Base-by-base conservation (phyloP, 2,329 filamentous ascomycete genomes). In the Colletotrichum navitas region DNA sequence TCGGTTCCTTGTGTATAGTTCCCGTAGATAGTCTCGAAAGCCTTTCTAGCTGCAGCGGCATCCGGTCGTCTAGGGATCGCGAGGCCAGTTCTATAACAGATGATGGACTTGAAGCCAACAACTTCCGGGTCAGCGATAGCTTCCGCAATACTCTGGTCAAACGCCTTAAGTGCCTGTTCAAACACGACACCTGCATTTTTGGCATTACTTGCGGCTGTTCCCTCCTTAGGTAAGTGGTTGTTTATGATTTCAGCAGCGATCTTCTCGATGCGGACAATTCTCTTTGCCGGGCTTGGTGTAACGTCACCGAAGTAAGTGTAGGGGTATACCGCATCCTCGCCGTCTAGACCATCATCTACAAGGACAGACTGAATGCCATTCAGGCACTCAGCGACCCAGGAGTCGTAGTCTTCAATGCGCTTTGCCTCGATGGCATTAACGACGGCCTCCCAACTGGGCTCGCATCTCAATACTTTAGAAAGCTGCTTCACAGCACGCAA, bases 61-160 rank as follows among this genome's bases (percentile, higher is more conserved):
- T 86, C 82, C 10, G 85, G 78, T n/a, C 76, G 74, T 11, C 74
- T 74, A 0, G 87, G 82, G 21, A 95, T 84, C 49, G 88, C 87
- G 7, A 95, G 84, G 0, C 94, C 94, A 0, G 91, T 93, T 18
- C 93, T 88, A 79, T 96, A 96, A 81, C 93, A 95, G 66, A 97
- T 89, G 60, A 95, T 90, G 1, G 91, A 93, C 80, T 97, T 96
- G 86, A 97, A 97, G 2, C 88, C 94, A 1, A 89, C 93, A 2
- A 97, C 90, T 24, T 91, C 86, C 0, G 88, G 82, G 76, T 96
- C 91, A 0, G 85, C 82, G 34, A 94, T 84, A 3, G 89, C 86
- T 1, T 84, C 80, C 14, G 82, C 77, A 45, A 96, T 90, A 16
- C 80, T 78, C 1, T 78, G 76, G 14, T 85, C 79, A 39, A 84